Evolutionary conservation across 73 alveolate species (phyloP).

Genomic region (Symbiodinium natans): DNA sequence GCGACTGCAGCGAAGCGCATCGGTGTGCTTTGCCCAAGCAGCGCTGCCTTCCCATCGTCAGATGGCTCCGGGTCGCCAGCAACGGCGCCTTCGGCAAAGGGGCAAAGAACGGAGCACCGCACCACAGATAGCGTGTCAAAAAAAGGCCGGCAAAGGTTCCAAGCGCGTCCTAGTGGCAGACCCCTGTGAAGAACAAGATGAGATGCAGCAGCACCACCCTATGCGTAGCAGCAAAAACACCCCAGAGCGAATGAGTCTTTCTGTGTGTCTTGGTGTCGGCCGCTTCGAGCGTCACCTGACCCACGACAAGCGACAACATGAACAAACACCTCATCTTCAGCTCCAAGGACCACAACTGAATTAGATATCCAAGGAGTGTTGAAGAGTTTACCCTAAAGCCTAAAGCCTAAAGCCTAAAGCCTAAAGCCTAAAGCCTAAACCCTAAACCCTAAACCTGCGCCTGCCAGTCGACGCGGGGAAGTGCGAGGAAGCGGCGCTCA

Average conservation of each 20-base stretch:
- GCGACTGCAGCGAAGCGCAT: constrained; percentile 86
- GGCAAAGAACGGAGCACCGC: too few species aligned
- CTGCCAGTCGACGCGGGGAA: constrained; percentile 92
- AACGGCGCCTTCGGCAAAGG: constrained; percentile 74
- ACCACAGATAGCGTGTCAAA: too few species aligned
- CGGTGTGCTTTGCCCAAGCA: constrained; percentile 40
- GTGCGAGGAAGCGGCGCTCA: constrained; percentile 80
- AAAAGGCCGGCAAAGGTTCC: too few species aligned
- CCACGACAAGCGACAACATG: too few species aligned
- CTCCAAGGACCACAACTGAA: background rate
- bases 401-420: too few species aligned
- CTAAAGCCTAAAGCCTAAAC: too few species aligned
- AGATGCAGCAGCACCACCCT: constrained; percentile 55
- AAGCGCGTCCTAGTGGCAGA: constrained; percentile 22
- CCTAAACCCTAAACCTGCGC: too few species aligned
- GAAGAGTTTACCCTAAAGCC: too few species aligned
- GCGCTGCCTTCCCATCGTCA: constrained; percentile 35
- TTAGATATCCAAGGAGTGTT: too few species aligned
- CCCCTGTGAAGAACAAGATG: constrained; percentile 72
- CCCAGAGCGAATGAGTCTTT: constrained; percentile 90
- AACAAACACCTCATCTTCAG: too few species aligned
- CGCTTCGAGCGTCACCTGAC: constrained; percentile 76
- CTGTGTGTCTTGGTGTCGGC: constrained; percentile 89
- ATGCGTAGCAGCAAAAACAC: constrained; percentile 68
- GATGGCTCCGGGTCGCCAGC: constrained; percentile 76